Evolutionary conservation across 371 early-diverging fungal genomes (phyloP), one percentile per base, ranked within the genome.

Genomic region (Coemansia sp.): DNA sequence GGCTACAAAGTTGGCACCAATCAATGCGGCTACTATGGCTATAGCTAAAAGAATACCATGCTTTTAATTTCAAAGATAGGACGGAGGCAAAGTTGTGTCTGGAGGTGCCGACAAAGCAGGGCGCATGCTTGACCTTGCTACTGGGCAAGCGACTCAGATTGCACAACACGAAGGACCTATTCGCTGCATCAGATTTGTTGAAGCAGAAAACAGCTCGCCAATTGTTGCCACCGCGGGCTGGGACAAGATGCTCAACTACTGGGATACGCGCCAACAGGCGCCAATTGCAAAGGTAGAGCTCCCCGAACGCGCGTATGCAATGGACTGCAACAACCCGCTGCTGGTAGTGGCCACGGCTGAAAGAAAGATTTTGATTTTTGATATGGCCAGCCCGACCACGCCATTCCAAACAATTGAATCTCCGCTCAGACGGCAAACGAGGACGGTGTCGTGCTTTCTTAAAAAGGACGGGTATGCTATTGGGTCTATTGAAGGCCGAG

Each of bases 191-290:
- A 82, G 85, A 59, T 93, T 87, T 71, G 83, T 92, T 12, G 92
- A 94, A 65, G 88, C 67, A 12, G 71, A 70, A 24, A 82, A 77
- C 54, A 61, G 58, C 41, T 77, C 85, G 59, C 81, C 79, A 19
- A 86, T 92, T 54, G 61, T 95, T 2, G 93, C 92, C 4, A 96
- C 96, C 1, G 99, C 93, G 13, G 87, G 93, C 63, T 99, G 99
- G 97, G 99, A 99, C 82, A 96, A 96, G 77, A 94, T 91, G n/a
- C 65, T 95, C 67, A 91, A 87, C 88, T 94, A 95, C 74, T 98
- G 96, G 96, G 96, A 98, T 81, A 69, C 91, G 63, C 85, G 95
- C 59, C 82, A 86, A 49, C 90, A 88, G 51, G 84, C 79, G 36
- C 93, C 94, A 7, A 85, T 90, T 9, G 86, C 85, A 12, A 87